Conservation (phyloP, 73 alveolate species). For the Urostyla sp. region DNA sequence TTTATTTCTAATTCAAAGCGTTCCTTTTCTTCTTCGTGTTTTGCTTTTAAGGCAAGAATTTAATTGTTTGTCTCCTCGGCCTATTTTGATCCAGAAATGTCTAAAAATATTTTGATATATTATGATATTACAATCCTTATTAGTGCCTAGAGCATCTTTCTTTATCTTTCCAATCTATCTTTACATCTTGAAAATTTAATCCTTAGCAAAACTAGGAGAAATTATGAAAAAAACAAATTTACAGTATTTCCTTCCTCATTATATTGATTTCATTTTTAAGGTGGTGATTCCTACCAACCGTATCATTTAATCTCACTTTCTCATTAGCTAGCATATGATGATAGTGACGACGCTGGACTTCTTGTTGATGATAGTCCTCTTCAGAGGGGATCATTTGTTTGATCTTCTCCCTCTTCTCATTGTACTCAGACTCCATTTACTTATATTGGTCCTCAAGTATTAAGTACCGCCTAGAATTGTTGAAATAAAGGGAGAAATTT, state of each 20-base stretch:
- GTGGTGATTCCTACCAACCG: constrained; percentile 59
- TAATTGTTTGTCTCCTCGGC: constrained; percentile 76
- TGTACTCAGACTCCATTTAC: constrained; percentile 55
- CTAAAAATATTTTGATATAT: too few species aligned
- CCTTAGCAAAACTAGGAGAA: constrained; percentile 42
- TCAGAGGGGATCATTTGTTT: constrained; percentile 62
- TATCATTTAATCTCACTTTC: constrained; percentile 66
- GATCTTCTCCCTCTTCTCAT: constrained; percentile 67
- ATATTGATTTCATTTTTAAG: constrained; percentile 65
- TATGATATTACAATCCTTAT: too few species aligned
- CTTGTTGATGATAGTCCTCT: constrained; percentile 49
- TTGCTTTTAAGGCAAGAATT: constrained; percentile 74
- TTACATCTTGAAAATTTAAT: constrained; percentile 19
- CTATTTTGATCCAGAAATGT: constrained; percentile 40
- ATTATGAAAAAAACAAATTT: neutral
- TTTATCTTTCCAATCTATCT: constrained; percentile 39
- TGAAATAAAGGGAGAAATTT: neutral
- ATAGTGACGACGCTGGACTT: constrained; percentile 46
- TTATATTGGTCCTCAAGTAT: constrained; percentile 69
- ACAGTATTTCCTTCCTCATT: constrained; percentile 67
- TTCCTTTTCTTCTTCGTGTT: constrained; percentile 82
- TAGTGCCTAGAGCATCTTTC: constrained; percentile 45
- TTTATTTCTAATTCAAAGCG: constrained; percentile 56
- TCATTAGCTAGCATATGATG: constrained; percentile 63
- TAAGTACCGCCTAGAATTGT: constrained; percentile 58